Conservation (phyloP, 1,139 yeast genomes). For the Candida freyschussii region DNA sequence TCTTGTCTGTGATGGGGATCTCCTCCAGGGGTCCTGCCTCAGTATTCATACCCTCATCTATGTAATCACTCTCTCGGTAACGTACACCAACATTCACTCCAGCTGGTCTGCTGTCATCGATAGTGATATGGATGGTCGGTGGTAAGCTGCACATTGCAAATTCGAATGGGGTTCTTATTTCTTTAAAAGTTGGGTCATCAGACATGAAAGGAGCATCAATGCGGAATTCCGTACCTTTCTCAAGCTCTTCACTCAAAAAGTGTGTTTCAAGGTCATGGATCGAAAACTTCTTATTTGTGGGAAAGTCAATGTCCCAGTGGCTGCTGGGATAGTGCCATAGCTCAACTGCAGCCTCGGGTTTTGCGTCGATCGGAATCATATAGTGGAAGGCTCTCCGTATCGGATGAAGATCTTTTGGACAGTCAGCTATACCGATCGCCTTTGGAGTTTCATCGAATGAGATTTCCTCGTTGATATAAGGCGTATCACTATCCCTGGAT, state of each 20-base stretch:
- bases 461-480: conserved; percentile 2
- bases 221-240: conserved; percentile 16
- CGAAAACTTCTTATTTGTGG: too few relatives aligned
- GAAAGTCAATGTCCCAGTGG: too few relatives aligned
- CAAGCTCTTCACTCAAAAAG: conserved; percentile 12
- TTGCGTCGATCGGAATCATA: too few relatives aligned
- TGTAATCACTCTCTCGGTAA: too few relatives aligned
- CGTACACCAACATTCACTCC: background rate
- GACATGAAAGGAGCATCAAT: conserved; percentile 19
- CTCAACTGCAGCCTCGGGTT: too few relatives aligned
- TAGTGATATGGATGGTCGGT: background rate
- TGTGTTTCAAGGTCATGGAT: conserved; percentile 2
- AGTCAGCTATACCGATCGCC: too few relatives aligned
- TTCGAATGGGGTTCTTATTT: conserved; percentile 10
- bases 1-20: too few relatives aligned
- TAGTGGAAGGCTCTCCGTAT: too few relatives aligned
- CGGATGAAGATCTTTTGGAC: too few relatives aligned
- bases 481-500: conserved; percentile 3
- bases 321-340: too few relatives aligned
- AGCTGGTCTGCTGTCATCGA: background rate
- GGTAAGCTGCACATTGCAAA: conserved; percentile 1
- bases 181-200: conserved; percentile 15
- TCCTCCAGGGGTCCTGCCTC: too few relatives aligned
- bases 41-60: too few relatives aligned
- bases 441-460: background rate